Evolutionary conservation across 2,329 filamentous ascomycete species (phyloP).

Genomic region (Nigrospora sphaerica): DNA sequence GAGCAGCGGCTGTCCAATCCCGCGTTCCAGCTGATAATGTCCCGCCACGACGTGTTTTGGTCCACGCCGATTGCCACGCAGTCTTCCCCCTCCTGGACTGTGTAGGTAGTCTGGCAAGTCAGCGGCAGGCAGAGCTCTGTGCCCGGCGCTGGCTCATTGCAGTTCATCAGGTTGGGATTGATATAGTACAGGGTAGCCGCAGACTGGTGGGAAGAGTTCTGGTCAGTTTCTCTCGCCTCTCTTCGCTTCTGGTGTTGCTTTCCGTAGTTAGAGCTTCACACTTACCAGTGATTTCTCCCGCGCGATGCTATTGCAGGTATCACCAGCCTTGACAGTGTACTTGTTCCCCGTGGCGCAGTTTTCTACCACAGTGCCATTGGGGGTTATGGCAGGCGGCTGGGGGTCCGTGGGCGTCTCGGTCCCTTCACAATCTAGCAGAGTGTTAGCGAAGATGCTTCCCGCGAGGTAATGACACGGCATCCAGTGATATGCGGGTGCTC

Average conservation of each 20-base stretch:
- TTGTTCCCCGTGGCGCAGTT: not conserved
- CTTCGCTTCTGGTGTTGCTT: not conserved
- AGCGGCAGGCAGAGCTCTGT: not conserved
- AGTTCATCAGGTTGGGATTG: not conserved
- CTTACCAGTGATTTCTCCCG: not conserved
- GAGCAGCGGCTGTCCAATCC: not conserved
- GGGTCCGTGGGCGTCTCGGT: not conserved
- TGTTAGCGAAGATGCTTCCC: no score
- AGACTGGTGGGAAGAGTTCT: not conserved
- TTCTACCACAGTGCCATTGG: not conserved
- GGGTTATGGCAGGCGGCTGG: not conserved
- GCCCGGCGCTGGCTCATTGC: not conserved
- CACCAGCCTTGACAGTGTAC: not conserved
- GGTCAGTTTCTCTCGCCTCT: not conserved
- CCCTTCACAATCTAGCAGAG: not conserved
- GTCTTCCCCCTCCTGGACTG: not conserved
- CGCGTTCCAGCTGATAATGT: not conserved
- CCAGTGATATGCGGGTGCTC: no score
- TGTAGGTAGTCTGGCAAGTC: not conserved
- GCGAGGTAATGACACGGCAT: no score
- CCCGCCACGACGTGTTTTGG: not conserved
- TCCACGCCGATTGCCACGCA: not conserved
- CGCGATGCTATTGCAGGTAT: not conserved
- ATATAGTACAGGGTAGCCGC: not conserved
- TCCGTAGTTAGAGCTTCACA: not conserved